Evolutionary conservation across 768 basidiomycete species (phyloP), one percentile per base, ranked within the genome.

Genomic region (Hygrocybe punicea): DNA sequence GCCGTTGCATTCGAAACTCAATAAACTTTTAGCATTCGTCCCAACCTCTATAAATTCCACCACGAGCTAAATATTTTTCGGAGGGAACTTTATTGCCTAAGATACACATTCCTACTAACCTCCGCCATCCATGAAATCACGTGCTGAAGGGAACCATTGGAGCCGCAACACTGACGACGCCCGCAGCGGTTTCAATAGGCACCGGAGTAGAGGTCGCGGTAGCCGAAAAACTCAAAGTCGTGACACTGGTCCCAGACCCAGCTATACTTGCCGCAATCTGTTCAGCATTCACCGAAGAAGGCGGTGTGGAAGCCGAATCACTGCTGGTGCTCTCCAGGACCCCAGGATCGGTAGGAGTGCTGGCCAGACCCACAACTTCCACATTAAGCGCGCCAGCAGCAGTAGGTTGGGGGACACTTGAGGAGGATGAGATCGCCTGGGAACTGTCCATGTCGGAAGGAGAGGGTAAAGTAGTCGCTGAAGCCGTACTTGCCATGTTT

Each of bases 231-330:
- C 24, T 25, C 45, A 4, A 21, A 17, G 47, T 21, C 19, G 47
- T 21, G 3, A 23, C 4, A 21, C 19, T n/a, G n/a, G n/a, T n/a
- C n/a, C n/a, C n/a, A 50, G 8, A 14, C 64, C 0, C 68, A 13
- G 73, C 65, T 34, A 76, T 73, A 29, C 68, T 61, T 3, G 78
- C 67, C 36, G 74, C 70, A n/a, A 68, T 56, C 21, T 73, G 52
- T 16, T 75, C 64, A 2, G 73, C 65, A 37, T 71, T 68, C 25
- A 71, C 57, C 21, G 74, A 71, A 34, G 54, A 46, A 52, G 55
- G 55, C 42, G 45, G 42, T 2, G 45, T 16, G 17, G 57, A 37
- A 10, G 54, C 16, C 2, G 58, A 46, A 9, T 63, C 46, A 21
- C 64, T 48, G 25, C 23, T 52, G 5, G 54, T 25, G 16, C 49